Conservation (phyloP, 1,284 basidiomycete species). For the Ceraceosorus bombacis region DNA sequence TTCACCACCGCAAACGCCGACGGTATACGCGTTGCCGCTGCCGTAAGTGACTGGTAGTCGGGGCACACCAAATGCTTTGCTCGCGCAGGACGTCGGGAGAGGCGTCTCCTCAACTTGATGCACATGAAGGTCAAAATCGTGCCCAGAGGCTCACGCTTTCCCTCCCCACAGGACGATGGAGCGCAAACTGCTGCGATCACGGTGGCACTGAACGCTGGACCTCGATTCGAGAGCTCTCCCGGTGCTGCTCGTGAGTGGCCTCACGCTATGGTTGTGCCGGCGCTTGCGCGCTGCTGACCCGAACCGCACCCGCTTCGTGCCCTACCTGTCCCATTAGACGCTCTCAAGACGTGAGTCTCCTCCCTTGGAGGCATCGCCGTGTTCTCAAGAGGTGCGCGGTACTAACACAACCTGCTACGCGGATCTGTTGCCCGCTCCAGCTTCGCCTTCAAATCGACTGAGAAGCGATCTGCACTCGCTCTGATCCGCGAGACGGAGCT, state of each 20-base stretch:
- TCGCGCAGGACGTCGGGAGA: not conserved
- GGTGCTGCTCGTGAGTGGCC: constrained; percentile 30
- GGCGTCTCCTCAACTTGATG: not conserved
- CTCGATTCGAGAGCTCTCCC: constrained; percentile 35
- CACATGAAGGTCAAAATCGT: not conserved
- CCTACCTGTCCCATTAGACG: constrained; percentile 10
- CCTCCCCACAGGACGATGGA: constrained; percentile 25
- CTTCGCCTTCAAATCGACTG: constrained; percentile 46
- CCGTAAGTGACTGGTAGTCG: not conserved
- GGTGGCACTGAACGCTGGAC: constrained; percentile 38
- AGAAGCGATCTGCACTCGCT: constrained; percentile 70
- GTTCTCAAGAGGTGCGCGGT: not conserved
- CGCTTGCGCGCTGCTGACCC: not conserved
- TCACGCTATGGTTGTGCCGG: not conserved
- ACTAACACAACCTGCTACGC: not conserved
- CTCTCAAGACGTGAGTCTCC: constrained; percentile 23
- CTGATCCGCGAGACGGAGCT: constrained; percentile 88
- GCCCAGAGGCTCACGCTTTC: not conserved
- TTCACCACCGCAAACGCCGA: constrained; percentile 3
- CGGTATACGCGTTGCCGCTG: constrained; percentile 1
- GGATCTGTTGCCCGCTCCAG: constrained; percentile 1
- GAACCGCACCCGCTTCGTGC: not conserved
- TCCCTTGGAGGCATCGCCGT: not conserved
- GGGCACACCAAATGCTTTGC: not conserved
- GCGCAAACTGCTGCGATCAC: constrained; percentile 38